Evolutionary conservation across 108 stramenopile genomes (phyloP), one percentile per base, ranked within the genome.

Genomic region (Nannochloropsis gaditana): DNA sequence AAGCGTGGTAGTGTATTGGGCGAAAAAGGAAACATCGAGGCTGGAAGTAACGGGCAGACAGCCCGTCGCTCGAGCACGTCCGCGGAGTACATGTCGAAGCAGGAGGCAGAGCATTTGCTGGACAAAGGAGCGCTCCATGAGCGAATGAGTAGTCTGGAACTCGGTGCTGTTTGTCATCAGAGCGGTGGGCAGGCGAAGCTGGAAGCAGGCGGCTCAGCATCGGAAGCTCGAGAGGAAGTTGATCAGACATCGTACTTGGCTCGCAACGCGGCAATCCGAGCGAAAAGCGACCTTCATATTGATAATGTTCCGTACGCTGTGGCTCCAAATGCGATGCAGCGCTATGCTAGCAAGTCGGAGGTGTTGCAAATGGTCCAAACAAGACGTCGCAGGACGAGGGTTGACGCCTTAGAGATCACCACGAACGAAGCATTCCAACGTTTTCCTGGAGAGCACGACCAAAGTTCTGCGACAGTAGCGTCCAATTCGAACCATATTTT

Each of bases 321-420:
- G 15, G 59, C 59, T n/a, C 19, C 5, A 15, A 73, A 2, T 15
- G 6, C n/a, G 19, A 73, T 73, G 19, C 59, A 73, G 8, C 59
- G 59, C 15, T 73, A 73, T 73, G 59, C 59, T n/a, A 73, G 59
- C 8, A 73, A 73, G 59, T 73, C 59, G 59, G 59, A 73, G 59
- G 59, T 73, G 15, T n/a, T 73, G 59, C 59, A 73, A n/a, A 73
- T 73, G 59, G 59, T 73, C 19, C 59, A 73, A n/a, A 73, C 59
- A n/a, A 73, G 59, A 73, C 15, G 59, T 15, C 15, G 59, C 4
- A 73, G 59, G n/a, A 73, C 59, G n/a, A 15, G 59, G n/a, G 59
- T n/a, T 2, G 59, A 73, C 8, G 59, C 2, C n/a, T 15, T n/a
- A 73, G 59, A n/a, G 3, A 1, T n/a, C n/a, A 15, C 59, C 15